Base-by-base conservation (phyloP, 129 eudicot species). In the sunflower (Helianthus annuus) region DNA sequence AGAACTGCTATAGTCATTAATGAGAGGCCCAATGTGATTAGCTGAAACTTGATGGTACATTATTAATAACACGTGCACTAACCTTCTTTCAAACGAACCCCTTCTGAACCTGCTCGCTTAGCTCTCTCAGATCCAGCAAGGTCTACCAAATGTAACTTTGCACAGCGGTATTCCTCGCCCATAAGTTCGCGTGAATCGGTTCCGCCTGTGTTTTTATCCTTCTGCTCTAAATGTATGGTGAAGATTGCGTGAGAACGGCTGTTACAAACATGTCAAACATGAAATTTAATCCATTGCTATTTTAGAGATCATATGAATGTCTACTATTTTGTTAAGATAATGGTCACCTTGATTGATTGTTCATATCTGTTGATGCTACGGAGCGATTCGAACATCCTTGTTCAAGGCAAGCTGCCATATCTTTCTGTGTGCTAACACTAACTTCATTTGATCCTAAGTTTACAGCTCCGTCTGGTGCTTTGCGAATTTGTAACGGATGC, bases 71-170 rank as follows among this genome's bases (percentile, higher is more conserved):
- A 62, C 9, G 40, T 48, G 52, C 63, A 64, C 87, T 40, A 56
- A 85, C 99, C 99, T 91, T 95, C 99, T 80, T 91, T 95, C 72
- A 95, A 88, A 71, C 99, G 99, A 76, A 88, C 72, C 73, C 99
- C 99, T 83, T 95, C 99, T 64, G 99, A 88, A 48, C 96, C 99
- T 14, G 99, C 90, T 80, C 97, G 78, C 75, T 95, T 95, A 57
- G 99, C 97, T 60, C 99, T 83, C 82, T 95, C 99, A 32, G 99
- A 91, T 64, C 99, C 99, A 76, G 99, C 99, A 75, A 95, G 99
- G 76, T 95, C 99, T 75, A 95, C 99, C 77, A 95, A 83, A 80
- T 95, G 97, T 81, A 95, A 73, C 63, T 95, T 95, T 27, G 99
- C 96, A 91, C 97, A 90, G 3, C 90, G 86, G 72, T 91, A 91